Evolutionary conservation across 2,329 filamentous ascomycete genomes (phyloP).

Genomic region (Trichoderma sp.): DNA sequence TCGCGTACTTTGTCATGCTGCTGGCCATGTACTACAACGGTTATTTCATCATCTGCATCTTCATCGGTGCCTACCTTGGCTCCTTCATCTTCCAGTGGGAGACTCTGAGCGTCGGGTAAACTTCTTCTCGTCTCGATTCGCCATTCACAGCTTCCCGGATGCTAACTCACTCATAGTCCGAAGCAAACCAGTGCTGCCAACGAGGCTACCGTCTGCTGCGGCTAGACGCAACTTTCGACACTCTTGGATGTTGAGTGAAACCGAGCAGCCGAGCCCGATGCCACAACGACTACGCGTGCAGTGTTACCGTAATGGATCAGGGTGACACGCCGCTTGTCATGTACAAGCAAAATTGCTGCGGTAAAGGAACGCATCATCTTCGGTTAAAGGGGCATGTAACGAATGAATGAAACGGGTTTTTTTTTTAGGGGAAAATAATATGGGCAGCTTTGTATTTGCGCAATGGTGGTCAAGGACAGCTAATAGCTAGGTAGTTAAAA

Average conservation of each 20-base stretch:
- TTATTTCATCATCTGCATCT: conserved; percentile 79
- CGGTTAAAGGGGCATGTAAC: background rate
- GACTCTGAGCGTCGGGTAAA: conserved; percentile 40
- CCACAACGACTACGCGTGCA: background rate
- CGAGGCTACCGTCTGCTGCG: conserved; percentile 47
- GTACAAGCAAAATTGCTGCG: background rate
- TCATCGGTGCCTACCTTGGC: conserved; percentile 74
- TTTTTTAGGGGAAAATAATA: background rate
- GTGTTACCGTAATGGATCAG: background rate
- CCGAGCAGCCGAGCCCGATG: background rate
- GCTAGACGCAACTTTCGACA: conserved; percentile 30
- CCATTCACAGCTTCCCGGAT: background rate
- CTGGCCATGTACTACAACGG: conserved; percentile 65
- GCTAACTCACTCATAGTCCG: conserved; percentile 21
- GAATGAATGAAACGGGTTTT: background rate
- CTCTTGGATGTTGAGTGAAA: background rate
- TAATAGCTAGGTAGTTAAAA: background rate
- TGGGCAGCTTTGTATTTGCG: background rate
- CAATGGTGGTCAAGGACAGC: background rate
- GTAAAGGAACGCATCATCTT: background rate
- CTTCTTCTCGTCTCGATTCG: background rate
- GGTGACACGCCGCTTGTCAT: background rate
- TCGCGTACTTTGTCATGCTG: conserved; percentile 80
- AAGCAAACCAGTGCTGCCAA: conserved; percentile 40
- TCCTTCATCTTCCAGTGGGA: conserved; percentile 76